A percentile compares a stretch with the other conserved stretches of the same genome.
Evolutionary conservation across 768 basidiomycete genomes (phyloP).

Genomic region (Suillus occidentalis): DNA sequence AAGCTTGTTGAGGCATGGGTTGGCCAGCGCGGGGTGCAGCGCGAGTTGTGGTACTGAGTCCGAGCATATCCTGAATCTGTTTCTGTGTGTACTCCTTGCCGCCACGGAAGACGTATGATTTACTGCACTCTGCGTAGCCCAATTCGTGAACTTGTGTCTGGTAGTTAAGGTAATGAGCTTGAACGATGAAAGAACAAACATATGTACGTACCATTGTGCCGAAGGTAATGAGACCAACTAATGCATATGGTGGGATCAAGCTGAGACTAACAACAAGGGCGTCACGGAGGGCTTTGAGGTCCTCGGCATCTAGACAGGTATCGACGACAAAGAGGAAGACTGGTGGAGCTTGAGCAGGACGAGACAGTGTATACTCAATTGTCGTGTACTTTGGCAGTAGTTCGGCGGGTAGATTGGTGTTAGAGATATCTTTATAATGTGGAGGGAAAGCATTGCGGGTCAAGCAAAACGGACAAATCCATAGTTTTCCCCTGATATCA

Average conservation of each 20-base stretch:
- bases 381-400: constrained; percentile 98
- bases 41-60: constrained; percentile 61
- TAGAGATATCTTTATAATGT: constrained; percentile 98
- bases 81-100: constrained; percentile 95
- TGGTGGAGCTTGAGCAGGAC: constrained; percentile 89
- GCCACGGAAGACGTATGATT: constrained; percentile 98
- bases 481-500: constrained; percentile 96
- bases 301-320: constrained; percentile 94
- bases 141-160: constrained; percentile 99
- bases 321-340: constrained; percentile 98
- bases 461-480: constrained; percentile 99
- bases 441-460: constrained; percentile 96
- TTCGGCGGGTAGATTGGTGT: constrained; percentile 95
- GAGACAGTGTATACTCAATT: constrained; percentile 97
- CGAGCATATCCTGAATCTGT: constrained; percentile 98
- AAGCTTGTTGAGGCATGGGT: constrained; percentile 74
- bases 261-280: constrained; percentile 93
- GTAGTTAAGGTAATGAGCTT: background rate
- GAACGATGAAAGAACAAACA: too few relatives aligned
- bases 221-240: constrained; percentile 94
- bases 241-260: constrained; percentile 88
- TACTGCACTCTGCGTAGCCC: constrained; percentile 92
- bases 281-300: constrained; percentile 92
- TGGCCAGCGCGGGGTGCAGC: constrained; percentile 87
- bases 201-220: constrained; percentile 54